These are phyloP conservation scores for Naganishia liquefaciens DNA, from an alignment of 1,284 basidiomycete genomes.

Conservation along the genomic window DNA sequence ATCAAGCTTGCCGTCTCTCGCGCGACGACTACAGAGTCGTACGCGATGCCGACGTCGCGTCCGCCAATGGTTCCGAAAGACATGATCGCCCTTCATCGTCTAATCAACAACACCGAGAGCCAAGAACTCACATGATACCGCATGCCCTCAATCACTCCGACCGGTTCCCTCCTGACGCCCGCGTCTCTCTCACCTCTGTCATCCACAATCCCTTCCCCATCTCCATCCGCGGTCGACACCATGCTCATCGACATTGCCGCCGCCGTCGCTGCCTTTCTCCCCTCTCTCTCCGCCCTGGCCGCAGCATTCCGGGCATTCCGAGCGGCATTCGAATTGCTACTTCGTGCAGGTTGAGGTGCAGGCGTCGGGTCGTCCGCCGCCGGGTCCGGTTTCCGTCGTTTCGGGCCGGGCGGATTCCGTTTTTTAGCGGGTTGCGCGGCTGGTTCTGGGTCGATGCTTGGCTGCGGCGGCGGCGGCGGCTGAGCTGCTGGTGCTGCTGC, in stretches of 20 bases:
- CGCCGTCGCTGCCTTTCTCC: background rate
- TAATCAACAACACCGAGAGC: background rate
- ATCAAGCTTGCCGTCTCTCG: background rate
- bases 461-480: background rate
- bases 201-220: background rate
- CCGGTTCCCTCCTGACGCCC: slow-evolving; percentile 7
- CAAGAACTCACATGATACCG: slow-evolving; percentile 11
- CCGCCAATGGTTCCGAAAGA: too few species aligned
- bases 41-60: background rate
- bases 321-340: slow-evolving; percentile 24
- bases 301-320: slow-evolving; percentile 23
- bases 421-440: background rate
- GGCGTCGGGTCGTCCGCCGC: background rate
- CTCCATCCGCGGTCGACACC: background rate
- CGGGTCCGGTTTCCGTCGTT: background rate
- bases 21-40: background rate
- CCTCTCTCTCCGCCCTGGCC: background rate
- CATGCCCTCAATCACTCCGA: slow-evolving; percentile 16
- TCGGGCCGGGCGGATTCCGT: background rate
- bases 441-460: background rate
- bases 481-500: background rate
- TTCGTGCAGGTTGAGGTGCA: background rate
- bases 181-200: background rate
- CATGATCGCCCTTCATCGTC: too few species aligned
- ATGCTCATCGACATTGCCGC: background rate